Conservation (phyloP, 495 filamentous ascomycete species). For the Chlorociboria aeruginascens region DNA sequence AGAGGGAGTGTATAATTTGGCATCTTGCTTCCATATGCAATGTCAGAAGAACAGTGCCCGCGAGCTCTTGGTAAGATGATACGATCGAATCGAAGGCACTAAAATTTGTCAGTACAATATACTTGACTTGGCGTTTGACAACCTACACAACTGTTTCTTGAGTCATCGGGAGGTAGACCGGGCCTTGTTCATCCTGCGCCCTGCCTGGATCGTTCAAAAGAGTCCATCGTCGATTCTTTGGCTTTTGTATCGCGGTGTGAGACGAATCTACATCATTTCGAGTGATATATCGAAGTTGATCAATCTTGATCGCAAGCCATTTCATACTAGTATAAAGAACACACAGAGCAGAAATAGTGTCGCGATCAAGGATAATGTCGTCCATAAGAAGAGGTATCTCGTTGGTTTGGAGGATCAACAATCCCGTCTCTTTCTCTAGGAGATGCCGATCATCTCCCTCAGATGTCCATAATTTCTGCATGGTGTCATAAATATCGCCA, state of each 20-base stretch:
- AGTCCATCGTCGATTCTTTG: constrained; percentile 66
- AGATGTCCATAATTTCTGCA: constrained; percentile 49
- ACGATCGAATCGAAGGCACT: constrained; percentile 82
- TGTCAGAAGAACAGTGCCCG: constrained; percentile 62
- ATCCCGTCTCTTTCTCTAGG: constrained; percentile 51
- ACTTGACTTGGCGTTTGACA: not conserved
- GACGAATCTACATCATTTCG: constrained; percentile 40
- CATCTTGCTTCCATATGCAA: constrained; percentile 81
- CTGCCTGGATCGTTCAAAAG: constrained; percentile 44
- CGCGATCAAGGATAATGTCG: constrained; percentile 82
- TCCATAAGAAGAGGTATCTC: constrained; percentile 52
- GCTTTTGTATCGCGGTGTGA: constrained; percentile 30
- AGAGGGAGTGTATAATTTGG: constrained; percentile 59
- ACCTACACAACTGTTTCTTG: constrained; percentile 64
- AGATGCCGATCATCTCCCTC: constrained; percentile 30
- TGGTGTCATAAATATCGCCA: constrained; percentile 53
- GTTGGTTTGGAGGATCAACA: constrained; percentile 53
- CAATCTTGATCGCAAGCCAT: constrained; percentile 79
- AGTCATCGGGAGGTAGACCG: constrained; percentile 83
- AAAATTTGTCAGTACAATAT: constrained; percentile 17
- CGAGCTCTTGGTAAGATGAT: constrained; percentile 65
- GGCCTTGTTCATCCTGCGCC: constrained; percentile 23
- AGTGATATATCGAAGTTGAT: constrained; percentile 63
- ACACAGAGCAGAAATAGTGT: constrained; percentile 71
- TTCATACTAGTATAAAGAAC: constrained; percentile 94